Conservation (phyloP, 192 early-diverging fungal genomes). For the Mortierella hygrophila region DNA sequence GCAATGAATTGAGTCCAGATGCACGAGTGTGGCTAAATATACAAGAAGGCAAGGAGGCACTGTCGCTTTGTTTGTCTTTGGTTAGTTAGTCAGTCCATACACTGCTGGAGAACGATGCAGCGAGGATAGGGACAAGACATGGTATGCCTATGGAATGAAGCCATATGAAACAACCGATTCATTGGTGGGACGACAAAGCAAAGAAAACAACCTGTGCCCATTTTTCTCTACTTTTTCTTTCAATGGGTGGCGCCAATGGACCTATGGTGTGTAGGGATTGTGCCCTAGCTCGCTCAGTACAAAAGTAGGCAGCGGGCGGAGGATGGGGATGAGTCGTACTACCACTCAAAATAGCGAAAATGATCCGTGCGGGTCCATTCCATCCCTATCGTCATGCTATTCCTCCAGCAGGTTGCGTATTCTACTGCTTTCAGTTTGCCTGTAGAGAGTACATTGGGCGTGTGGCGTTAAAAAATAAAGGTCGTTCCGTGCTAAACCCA, state of each 20-base stretch:
- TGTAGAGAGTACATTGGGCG: no score
- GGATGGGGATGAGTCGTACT: not conserved
- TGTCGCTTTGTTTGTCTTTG: not conserved
- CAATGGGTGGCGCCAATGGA: no score
- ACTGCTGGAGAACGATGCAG: not conserved
- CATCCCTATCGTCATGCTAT: not conserved
- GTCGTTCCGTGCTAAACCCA: no score
- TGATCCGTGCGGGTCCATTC: not conserved
- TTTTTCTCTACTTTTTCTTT: no score
- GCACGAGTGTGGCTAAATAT: not conserved
- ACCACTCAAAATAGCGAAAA: not conserved
- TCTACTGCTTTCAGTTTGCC: not conserved
- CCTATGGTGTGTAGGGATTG: no score
- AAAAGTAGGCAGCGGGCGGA: not conserved
- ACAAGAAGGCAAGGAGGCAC: not conserved
- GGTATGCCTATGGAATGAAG: not conserved
- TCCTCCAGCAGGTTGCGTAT: not conserved
- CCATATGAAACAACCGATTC: not conserved
- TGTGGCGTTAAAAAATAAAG: no score
- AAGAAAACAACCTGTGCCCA: no score
- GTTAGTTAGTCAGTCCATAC: not conserved
- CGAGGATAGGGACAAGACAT: not conserved
- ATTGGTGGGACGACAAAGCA: not conserved
- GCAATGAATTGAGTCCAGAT: not conserved
- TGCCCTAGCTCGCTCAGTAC: not conserved